A percentile compares a stretch with the other conserved stretches of the same genome.
Evolutionary conservation across 768 basidiomycete species (phyloP).

Genomic region (Rossbeevera mucosa): DNA sequence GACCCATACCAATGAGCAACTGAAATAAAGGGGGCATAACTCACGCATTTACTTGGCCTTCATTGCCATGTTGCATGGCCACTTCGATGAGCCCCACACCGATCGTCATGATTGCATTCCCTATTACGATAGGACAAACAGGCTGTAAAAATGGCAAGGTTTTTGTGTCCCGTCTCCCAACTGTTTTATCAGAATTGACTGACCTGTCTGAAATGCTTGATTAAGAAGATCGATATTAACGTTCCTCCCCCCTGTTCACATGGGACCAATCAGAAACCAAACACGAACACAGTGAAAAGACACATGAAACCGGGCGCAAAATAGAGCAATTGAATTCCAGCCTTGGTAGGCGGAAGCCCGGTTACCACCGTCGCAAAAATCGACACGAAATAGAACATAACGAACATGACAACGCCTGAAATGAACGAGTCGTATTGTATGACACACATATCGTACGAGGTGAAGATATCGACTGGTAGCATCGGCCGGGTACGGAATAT

Average conservation of each 20-base stretch:
- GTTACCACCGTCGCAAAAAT: slow-evolving; percentile 49
- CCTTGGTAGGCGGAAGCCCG: slow-evolving; percentile 35
- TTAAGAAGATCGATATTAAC: slow-evolving; percentile 30
- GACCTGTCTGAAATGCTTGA: slow-evolving; percentile 37
- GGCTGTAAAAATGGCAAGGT: slow-evolving; percentile 30
- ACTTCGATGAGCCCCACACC: slow-evolving; percentile 40
- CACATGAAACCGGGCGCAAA: slow-evolving; percentile 47
- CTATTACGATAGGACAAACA: slow-evolving; percentile 38
- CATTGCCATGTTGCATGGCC: slow-evolving; percentile 37
- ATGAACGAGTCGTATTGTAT: slow-evolving; percentile 37
- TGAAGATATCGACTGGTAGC: slow-evolving; percentile 45
- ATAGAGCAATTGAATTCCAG: slow-evolving; percentile 48
- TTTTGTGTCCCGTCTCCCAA: neutral
- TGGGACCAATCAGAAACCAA: neutral
- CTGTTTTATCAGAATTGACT: neutral
- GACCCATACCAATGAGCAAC: neutral
- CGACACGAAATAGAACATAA: slow-evolving; percentile 52
- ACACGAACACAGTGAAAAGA: neutral
- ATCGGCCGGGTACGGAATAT: slow-evolving; percentile 36
- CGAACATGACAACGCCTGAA: slow-evolving; percentile 45
- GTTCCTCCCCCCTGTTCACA: slow-evolving; percentile 36
- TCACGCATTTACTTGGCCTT: slow-evolving; percentile 35
- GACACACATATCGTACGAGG: slow-evolving; percentile 38
- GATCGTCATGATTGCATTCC: slow-evolving; percentile 35
- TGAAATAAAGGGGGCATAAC: neutral